Evolutionary conservation across 495 filamentous ascomycete genomes (phyloP), one percentile per base, ranked within the genome.

Genomic region (Aspergillus olivimuriae): DNA sequence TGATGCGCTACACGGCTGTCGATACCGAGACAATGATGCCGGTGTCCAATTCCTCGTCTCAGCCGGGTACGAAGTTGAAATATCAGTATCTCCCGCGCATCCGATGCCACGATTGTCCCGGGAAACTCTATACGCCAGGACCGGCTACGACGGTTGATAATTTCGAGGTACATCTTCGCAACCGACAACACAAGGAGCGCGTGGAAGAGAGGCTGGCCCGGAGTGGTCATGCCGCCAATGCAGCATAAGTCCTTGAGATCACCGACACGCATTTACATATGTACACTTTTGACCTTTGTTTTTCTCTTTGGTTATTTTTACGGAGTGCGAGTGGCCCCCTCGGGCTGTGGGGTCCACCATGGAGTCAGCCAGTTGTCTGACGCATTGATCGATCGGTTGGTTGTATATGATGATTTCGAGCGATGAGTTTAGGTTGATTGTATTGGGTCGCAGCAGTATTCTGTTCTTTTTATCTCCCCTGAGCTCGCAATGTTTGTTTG

Each of bases 71-170:
- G 43, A 68, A 60, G 41, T 62, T 85, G 46, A 83, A 85, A 62
- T 85, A 78, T 33, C 77, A 83, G 62, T 94, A 78, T 48, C 71
- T 94, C 30, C 89, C 92, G 1, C 77, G 92, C 21, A 95, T 96
- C 42, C 75, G 83, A 24, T 98, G 92, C 56, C 76, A 80, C 32
- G 92, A 96, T 57, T 96, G 92, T 63, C 86, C 91, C 2, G 87
- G 89, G 24, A 96, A 95, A 60, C 66, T 94, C 22, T 98, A 98
- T 60, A 95, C 85, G 0, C 84, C 88, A 1, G 85, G 86, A 0
- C 90, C 91, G 0, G 87, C 80, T 17, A 81, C 74, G 56, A 87
- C 89, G 0, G 83, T 89, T 9, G 81, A 82, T n/a, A 89, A 92
- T 55, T 95, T 95, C 44, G 83, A 91, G 64, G 81, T 91, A 4